Conservation (phyloP, 768 basidiomycete genomes). For the Collybia sp. region DNA sequence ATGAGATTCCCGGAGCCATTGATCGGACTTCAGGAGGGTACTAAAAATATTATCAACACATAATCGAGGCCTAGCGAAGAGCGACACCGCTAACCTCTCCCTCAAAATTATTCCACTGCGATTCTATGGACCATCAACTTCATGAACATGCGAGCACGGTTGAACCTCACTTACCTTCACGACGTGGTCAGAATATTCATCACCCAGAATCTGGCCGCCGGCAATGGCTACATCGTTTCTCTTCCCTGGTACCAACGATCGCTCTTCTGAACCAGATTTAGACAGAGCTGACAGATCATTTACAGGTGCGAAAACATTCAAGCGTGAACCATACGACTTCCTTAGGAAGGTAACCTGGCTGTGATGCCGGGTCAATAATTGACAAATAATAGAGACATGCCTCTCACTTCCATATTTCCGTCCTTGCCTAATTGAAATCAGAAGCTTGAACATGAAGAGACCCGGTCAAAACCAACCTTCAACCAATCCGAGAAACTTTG, state of each 20-base stretch:
- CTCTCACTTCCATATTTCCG: constrained; percentile 91
- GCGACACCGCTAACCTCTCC: constrained; percentile 51
- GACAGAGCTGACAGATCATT: constrained; percentile 84
- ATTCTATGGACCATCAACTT: constrained; percentile 43
- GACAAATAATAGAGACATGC: background rate
- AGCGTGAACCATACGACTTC: constrained; percentile 71
- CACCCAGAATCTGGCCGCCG: constrained; percentile 85
- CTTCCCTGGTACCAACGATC: constrained; percentile 58
- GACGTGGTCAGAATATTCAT: constrained; percentile 94
- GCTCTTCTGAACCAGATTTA: constrained; percentile 54
- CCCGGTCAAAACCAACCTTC: constrained; percentile 42
- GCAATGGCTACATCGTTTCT: constrained; percentile 70
- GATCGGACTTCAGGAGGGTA: constrained; percentile 88
- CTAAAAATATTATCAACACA: constrained; percentile 26
- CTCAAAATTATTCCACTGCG: constrained; percentile 92
- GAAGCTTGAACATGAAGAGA: background rate
- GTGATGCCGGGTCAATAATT: background rate
- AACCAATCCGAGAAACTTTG: constrained; percentile 86
- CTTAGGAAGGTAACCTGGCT: constrained; percentile 88
- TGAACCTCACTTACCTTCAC: constrained; percentile 55
- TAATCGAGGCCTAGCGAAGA: background rate
- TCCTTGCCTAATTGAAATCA: constrained; percentile 45
- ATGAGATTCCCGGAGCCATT: constrained; percentile 76
- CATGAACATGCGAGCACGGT: background rate
- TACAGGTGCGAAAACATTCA: constrained; percentile 90